Conservation (phyloP, 2,329 filamentous ascomycete species). For the Metarhizium album region DNA sequence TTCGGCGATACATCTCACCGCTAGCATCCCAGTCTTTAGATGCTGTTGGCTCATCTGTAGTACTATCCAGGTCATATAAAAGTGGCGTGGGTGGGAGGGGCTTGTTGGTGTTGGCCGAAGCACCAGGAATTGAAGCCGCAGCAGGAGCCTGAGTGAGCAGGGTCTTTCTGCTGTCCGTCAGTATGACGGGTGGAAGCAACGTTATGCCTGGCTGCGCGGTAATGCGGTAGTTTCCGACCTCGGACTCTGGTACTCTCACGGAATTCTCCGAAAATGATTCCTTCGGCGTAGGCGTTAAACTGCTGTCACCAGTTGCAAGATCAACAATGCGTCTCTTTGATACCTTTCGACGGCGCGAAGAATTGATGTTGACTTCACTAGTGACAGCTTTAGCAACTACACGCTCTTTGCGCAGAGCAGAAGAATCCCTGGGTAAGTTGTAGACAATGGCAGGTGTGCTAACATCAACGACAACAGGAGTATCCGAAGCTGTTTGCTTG, state of each 20-base stretch:
- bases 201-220: constrained; percentile 31
- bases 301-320: constrained; percentile 42
- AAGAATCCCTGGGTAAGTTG: constrained; percentile 35
- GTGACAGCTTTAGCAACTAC: constrained; percentile 40
- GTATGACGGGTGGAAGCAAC: constrained; percentile 17
- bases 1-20: constrained; percentile 74
- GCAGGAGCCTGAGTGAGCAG: neutral
- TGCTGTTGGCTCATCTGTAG: constrained; percentile 16
- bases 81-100: neutral
- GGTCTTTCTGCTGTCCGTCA: constrained; percentile 23
- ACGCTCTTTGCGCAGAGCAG: constrained; percentile 49
- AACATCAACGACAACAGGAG: constrained; percentile 52
- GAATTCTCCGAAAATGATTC: constrained; percentile 13
- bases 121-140: neutral
- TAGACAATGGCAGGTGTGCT: constrained; percentile 56
- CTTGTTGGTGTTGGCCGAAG: neutral
- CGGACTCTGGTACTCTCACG: constrained; percentile 11
- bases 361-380: constrained; percentile 47
- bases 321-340: constrained; percentile 56
- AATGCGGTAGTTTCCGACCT: constrained; percentile 32
- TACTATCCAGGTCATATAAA: neutral
- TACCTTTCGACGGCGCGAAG: constrained; percentile 48
- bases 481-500: constrained; percentile 53
- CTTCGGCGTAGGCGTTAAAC: constrained; percentile 16
- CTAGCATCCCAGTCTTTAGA: constrained; percentile 52